These are phyloP conservation scores for Neurospora sp. DNA, from an alignment of 495 filamentous ascomycete species.

Conservation along the genomic window DNA sequence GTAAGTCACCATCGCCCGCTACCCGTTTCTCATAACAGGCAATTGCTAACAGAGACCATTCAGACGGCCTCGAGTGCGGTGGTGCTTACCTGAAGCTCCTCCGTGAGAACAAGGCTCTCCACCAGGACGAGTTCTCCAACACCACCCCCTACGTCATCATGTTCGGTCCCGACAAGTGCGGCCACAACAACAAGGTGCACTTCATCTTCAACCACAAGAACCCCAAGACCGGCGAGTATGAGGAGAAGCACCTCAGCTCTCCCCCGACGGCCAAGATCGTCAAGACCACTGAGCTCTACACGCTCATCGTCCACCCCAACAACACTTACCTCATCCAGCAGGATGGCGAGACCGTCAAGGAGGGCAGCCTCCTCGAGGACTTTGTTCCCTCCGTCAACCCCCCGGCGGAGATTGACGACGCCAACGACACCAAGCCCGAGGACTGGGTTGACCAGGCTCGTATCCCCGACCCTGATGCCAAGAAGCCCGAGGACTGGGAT, in stretches of 20 bases:
- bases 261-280: conserved; percentile 76
- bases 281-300: conserved; percentile 91
- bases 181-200: conserved; percentile 98
- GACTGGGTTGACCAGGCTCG: conserved; percentile 90
- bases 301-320: conserved; percentile 88
- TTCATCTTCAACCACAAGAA: conserved; percentile 99
- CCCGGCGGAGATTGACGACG: conserved; percentile 90
- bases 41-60: conserved; percentile 7
- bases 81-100: conserved; percentile 99
- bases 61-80: conserved; percentile 94
- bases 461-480: conserved; percentile 87
- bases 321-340: conserved; percentile 88
- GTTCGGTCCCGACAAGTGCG: conserved; percentile 99
- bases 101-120: conserved; percentile 92
- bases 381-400: conserved; percentile 93
- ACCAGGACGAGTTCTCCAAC: conserved; percentile 97
- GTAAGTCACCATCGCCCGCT: conserved; percentile 41
- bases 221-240: conserved; percentile 98
- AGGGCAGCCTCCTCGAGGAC: conserved; percentile 88
- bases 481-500: conserved; percentile 97
- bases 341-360: conserved; percentile 75
- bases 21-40: not conserved
- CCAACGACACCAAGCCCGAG: conserved; percentile 87
- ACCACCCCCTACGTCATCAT: conserved; percentile 96
- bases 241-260: conserved; percentile 95